A percentile compares a stretch with the other conserved stretches of the same genome.
Evolutionary conservation across 805 yeast species (phyloP).

Genomic region (Scheffersomyces stipitis): DNA sequence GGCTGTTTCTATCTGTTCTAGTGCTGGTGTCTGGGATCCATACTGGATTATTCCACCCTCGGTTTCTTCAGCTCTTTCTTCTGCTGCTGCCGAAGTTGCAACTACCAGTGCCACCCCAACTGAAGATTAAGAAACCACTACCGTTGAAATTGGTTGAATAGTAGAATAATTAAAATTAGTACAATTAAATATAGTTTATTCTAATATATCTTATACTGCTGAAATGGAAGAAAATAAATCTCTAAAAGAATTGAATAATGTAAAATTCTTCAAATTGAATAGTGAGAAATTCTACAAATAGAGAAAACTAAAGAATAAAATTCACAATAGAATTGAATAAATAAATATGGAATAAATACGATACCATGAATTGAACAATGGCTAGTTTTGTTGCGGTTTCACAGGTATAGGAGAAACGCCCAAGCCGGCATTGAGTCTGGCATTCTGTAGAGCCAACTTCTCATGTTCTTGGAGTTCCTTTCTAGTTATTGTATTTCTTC

Average conservation of each 20-base stretch:
- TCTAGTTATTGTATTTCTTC: slow-evolving; percentile 3
- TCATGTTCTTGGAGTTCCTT: slow-evolving; percentile 19
- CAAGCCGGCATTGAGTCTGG: slow-evolving; percentile 10
- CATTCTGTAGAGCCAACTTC: slow-evolving; percentile 19
- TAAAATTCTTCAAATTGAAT: too few relatives aligned
- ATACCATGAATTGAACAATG: neutral
- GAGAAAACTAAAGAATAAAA: too few relatives aligned
- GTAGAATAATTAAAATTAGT: too few relatives aligned
- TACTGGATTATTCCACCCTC: slow-evolving; percentile 30
- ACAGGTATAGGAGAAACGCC: neutral
- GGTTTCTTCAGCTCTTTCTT: slow-evolving; percentile 16
- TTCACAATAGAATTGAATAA: neutral
- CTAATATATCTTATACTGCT: too few relatives aligned
- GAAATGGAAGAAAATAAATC: too few relatives aligned
- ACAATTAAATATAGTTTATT: too few relatives aligned
- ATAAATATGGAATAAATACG: neutral
- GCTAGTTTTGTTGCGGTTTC: slow-evolving; percentile 6
- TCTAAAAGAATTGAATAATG: too few relatives aligned
- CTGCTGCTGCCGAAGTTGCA: too few relatives aligned
- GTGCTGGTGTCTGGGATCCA: slow-evolving; percentile 36
- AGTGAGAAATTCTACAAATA: too few relatives aligned
- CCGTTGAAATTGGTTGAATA: too few relatives aligned
- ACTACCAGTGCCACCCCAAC: too few relatives aligned
- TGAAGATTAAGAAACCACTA: too few relatives aligned
- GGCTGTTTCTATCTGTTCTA: slow-evolving; percentile 33